A percentile compares a stretch with the other conserved stretches of the same genome.
Evolutionary conservation across 2,329 filamentous ascomycete species (phyloP).

Genomic region (Cadophora sp.): DNA sequence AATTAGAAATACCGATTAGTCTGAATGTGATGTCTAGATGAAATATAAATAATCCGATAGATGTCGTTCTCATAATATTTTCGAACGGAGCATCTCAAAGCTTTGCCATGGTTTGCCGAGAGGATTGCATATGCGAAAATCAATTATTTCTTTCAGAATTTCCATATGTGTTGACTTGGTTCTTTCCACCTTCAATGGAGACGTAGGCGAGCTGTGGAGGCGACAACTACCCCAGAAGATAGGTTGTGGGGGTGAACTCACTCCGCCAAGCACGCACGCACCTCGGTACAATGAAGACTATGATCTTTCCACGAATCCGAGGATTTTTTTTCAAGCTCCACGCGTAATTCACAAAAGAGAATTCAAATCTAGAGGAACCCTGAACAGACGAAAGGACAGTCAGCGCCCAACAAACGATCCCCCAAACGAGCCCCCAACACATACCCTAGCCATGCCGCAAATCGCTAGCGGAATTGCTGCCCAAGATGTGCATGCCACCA

Average conservation of each 20-base stretch:
- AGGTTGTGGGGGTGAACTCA: background rate
- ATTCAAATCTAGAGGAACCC: background rate
- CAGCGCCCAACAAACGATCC: background rate
- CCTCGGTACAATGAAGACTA: conserved; percentile 15
- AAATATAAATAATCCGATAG: too few species aligned
- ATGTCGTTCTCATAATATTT: too few species aligned
- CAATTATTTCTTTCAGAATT: background rate
- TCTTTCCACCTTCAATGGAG: conserved; percentile 1
- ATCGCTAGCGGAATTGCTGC: conserved; percentile 37
- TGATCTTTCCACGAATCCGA: conserved; percentile 23
- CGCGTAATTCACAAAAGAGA: background rate
- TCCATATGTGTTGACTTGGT: background rate
- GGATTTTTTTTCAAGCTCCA: background rate
- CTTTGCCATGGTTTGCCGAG: background rate
- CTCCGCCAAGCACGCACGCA: background rate
- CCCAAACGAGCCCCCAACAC: background rate
- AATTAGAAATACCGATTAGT: too few species aligned
- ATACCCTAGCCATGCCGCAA: conserved; percentile 9
- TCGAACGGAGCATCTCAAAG: background rate
- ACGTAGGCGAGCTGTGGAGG: background rate
- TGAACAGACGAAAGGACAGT: background rate
- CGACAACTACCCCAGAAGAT: background rate
- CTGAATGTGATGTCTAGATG: too few species aligned
- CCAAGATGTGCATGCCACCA: conserved; percentile 56
- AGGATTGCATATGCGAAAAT: background rate